These are phyloP conservation scores for Clitopilus passeckerianus DNA, from an alignment of 768 basidiomycete species.

Conservation along the genomic window DNA sequence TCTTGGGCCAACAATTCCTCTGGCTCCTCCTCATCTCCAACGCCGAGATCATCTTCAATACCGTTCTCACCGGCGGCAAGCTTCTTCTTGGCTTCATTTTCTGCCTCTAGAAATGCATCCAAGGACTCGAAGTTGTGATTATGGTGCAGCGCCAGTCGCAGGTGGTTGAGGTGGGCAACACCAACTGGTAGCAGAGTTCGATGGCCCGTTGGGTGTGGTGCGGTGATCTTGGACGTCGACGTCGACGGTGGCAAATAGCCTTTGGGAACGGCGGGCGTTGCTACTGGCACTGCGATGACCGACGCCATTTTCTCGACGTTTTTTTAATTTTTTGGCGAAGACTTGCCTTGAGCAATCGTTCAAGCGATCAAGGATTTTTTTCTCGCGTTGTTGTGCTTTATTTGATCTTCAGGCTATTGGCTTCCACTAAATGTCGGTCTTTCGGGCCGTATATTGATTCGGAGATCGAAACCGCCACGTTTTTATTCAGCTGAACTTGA, in stretches of 20 bases:
- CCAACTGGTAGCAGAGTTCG: conserved; percentile 76
- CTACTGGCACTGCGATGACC: conserved; percentile 23
- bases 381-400: background rate
- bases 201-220: conserved; percentile 32
- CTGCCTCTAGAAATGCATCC: conserved; percentile 54
- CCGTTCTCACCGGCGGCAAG: conserved; percentile 48
- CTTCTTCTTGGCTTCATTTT: conserved; percentile 31
- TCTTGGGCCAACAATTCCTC: conserved; percentile 69
- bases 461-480: background rate
- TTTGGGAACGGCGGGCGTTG: conserved; percentile 27
- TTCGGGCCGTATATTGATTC: background rate
- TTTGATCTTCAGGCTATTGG: background rate
- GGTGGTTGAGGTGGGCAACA: conserved; percentile 80
- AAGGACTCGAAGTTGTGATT: conserved; percentile 79
- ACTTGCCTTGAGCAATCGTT: background rate
- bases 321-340: background rate
- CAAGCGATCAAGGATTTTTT: background rate
- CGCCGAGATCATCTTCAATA: conserved; percentile 82
- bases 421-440: background rate
- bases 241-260: conserved; percentile 36
- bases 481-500: background rate
- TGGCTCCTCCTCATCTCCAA: conserved; percentile 86
- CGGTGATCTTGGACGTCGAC: conserved; percentile 25
- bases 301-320: conserved; percentile 17
- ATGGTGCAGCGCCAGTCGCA: conserved; percentile 69